Evolutionary conservation across 345 rosid species (phyloP).

Genomic region (Ceriops zippeliana): DNA sequence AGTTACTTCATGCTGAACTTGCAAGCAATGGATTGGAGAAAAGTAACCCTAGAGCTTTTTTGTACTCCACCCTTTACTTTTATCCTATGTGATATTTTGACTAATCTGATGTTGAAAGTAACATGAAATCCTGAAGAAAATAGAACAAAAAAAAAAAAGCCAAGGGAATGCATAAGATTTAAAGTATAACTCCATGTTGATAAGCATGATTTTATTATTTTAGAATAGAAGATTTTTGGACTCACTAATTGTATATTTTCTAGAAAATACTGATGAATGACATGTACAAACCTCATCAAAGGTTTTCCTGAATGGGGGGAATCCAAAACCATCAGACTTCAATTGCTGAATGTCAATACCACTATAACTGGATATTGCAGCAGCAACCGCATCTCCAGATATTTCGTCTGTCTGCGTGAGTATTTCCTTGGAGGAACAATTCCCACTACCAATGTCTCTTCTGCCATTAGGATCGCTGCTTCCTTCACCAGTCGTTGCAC

Average conservation of each 20-base stretch:
- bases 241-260: background rate
- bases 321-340: constrained; percentile 59
- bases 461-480: constrained; percentile 44
- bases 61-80: background rate
- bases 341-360: constrained; percentile 60
- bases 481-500: constrained; percentile 44
- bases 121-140: background rate
- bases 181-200: background rate
- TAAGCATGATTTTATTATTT: background rate
- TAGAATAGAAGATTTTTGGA: background rate
- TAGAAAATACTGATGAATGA: background rate
- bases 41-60: constrained; percentile 1
- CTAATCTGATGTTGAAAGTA: background rate
- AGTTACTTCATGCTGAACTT: constrained; percentile 31
- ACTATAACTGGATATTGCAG: constrained; percentile 51
- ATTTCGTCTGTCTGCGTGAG: constrained; percentile 48
- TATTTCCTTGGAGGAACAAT: constrained; percentile 70
- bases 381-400: constrained; percentile 37
- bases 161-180: background rate
- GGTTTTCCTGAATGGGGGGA: constrained; percentile 65
- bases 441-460: constrained; percentile 63
- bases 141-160: background rate
- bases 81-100: background rate
- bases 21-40: constrained; percentile 2
- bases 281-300: constrained; percentile 69